Evolutionary conservation across 2,329 filamentous ascomycete genomes (phyloP).

Genomic region (Cercospora zeina): DNA sequence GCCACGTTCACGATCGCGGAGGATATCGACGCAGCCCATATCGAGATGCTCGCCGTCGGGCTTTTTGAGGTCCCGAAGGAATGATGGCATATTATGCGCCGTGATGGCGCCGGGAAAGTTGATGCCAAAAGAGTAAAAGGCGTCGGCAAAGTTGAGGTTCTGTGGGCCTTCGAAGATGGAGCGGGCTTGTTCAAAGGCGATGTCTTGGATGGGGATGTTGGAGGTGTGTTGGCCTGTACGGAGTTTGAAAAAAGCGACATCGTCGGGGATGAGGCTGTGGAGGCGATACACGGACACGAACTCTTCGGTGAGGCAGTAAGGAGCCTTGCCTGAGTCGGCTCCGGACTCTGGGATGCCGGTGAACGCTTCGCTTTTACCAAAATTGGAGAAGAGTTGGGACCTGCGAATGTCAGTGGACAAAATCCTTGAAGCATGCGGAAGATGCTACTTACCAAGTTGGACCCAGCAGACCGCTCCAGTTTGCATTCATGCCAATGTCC

Average conservation of each 20-base stretch:
- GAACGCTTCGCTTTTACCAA: conserved; percentile 42
- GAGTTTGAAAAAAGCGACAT: conserved; percentile 43
- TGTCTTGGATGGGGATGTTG: conserved; percentile 39
- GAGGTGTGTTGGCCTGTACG: conserved; percentile 34
- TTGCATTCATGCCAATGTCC: conserved; percentile 48
- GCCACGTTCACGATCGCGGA: conserved; percentile 52
- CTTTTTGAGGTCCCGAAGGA: conserved; percentile 46
- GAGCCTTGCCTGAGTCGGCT: conserved; percentile 43
- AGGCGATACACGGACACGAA: conserved; percentile 51
- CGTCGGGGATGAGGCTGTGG: conserved; percentile 44
- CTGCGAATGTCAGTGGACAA: neutral
- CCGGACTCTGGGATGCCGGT: conserved; percentile 46
- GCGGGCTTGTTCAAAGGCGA: conserved; percentile 42
- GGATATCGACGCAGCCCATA: conserved; percentile 51
- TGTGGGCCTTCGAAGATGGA: conserved; percentile 35
- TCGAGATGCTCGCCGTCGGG: conserved; percentile 48
- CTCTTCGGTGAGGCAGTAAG: conserved; percentile 49
- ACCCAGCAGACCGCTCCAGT: conserved; percentile 51
- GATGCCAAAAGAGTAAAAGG: conserved; percentile 51
- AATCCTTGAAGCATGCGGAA: neutral
- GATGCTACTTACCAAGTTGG: conserved; percentile 23
- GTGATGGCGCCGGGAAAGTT: conserved; percentile 53
- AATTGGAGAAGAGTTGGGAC: conserved; percentile 4
- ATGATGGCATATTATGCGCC: conserved; percentile 44
- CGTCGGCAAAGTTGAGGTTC: conserved; percentile 42